These are phyloP conservation scores for Tolypocladium tropicale DNA, from an alignment of 2,329 filamentous ascomycete genomes.

Conservation along the genomic window DNA sequence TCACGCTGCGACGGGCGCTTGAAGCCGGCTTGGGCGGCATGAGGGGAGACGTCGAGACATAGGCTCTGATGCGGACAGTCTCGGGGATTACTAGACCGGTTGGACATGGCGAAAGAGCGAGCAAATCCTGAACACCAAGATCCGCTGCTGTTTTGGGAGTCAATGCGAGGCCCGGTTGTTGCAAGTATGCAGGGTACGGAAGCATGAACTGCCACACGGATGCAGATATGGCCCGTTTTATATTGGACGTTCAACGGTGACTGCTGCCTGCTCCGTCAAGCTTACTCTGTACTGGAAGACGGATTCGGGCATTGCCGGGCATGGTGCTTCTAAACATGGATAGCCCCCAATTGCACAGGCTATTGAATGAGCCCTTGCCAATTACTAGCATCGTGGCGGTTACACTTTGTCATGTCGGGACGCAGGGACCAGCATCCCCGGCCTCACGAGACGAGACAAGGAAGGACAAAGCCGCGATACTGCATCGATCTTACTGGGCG, in stretches of 20 bases:
- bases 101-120: not conserved
- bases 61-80: not conserved
- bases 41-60: not conserved
- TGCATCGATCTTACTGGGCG: too few relatives aligned
- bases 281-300: too few relatives aligned
- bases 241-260: not conserved
- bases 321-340: not conserved
- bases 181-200: not conserved
- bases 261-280: not conserved
- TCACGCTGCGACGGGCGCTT: not conserved
- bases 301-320: too few relatives aligned
- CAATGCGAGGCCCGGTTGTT: not conserved
- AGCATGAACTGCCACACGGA: not conserved
- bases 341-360: too few relatives aligned
- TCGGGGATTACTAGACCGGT: not conserved
- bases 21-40: not conserved
- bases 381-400: too few relatives aligned
- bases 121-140: too few relatives aligned
- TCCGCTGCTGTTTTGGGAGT: not conserved
- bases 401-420: too few relatives aligned
- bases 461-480: too few relatives aligned
- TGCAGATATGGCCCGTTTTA: not conserved
- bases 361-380: not conserved
- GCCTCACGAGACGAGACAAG: not conserved
- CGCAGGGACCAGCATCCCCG: too few relatives aligned